Percentiles rank a stretch among this genome's conserved stretches.
phyloP scores from a whole-genome alignment of 371 early-diverging fungal species.

The Coemansia sp. region DNA sequence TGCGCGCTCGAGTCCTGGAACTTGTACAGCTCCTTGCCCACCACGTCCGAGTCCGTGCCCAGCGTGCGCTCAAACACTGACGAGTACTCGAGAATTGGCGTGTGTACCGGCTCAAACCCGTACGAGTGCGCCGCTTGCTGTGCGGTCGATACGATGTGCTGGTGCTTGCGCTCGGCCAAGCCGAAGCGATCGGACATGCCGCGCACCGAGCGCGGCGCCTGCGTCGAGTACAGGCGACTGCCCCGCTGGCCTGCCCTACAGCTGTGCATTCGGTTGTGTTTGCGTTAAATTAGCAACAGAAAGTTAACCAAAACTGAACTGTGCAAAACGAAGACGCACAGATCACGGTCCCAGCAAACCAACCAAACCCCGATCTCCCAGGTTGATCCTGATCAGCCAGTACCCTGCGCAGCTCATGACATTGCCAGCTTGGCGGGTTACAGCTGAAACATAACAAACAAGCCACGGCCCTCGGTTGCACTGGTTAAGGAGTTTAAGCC shows the following conservation, averaged over 20 bases:
- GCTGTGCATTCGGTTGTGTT: background rate
- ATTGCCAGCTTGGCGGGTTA: too few species aligned
- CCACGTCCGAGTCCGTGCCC: slow-evolving; percentile 61
- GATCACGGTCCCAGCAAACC: too few species aligned
- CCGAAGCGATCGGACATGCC: slow-evolving; percentile 62
- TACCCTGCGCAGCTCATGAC: too few species aligned
- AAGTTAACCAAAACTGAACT: background rate
- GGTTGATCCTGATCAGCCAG: too few species aligned
- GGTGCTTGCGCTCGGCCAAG: slow-evolving; percentile 43
- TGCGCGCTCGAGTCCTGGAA: slow-evolving; percentile 59
- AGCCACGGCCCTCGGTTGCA: too few species aligned
- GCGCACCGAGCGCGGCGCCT: slow-evolving; percentile 52
- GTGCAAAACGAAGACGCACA: too few species aligned
- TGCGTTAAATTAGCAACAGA: too few species aligned
- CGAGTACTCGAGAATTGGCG: slow-evolving; percentile 64
- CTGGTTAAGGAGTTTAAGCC: too few species aligned
- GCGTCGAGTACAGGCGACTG: slow-evolving; percentile 9
- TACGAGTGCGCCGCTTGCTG: slow-evolving; percentile 48
- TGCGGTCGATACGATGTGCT: slow-evolving; percentile 50
- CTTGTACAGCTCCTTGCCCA: slow-evolving; percentile 66
- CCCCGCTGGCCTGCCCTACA: background rate
- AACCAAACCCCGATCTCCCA: too few species aligned
- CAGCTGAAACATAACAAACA: too few species aligned
- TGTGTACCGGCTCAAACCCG: slow-evolving; percentile 57
- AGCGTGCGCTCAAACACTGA: slow-evolving; percentile 61